Conservation (phyloP, 1,284 basidiomycete genomes). For the Ustilago cynodontis region DNA sequence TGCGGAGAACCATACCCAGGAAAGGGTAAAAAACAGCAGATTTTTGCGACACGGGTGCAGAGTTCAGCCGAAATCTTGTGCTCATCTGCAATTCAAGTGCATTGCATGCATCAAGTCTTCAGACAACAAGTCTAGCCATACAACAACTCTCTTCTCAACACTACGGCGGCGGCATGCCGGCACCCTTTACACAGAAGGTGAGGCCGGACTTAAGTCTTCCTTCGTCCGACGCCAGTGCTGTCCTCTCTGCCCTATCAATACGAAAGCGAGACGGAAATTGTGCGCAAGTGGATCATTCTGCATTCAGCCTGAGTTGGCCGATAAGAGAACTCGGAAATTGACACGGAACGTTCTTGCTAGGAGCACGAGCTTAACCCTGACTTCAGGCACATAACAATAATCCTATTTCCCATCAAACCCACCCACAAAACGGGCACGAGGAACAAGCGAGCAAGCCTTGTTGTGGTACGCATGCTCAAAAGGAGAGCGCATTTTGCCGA, state of each 20-base stretch:
- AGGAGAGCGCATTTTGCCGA: neutral
- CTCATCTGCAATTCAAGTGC: neutral
- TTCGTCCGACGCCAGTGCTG: neutral
- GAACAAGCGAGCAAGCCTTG: neutral
- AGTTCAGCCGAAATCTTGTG: constrained; percentile 28
- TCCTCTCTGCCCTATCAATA: neutral
- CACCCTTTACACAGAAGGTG: neutral
- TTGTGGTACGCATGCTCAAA: constrained; percentile 1
- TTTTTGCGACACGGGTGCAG: constrained; percentile 7
- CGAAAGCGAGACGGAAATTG: too few relatives aligned
- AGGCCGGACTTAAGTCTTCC: neutral
- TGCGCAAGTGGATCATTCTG: neutral
- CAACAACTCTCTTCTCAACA: neutral
- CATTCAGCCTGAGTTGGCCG: neutral
- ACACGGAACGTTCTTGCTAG: too few relatives aligned
- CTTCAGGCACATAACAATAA: constrained; percentile 13
- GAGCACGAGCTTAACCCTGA: constrained; percentile 10
- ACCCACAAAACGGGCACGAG: too few relatives aligned
- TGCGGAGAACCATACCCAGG: neutral
- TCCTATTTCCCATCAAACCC: too few relatives aligned
- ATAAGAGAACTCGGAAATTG: neutral
- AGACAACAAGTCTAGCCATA: neutral
- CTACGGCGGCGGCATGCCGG: neutral
- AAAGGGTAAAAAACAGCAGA: neutral
- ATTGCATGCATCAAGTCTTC: constrained; percentile 4